phyloP scores from a whole-genome alignment of 2,329 filamentous ascomycete species.

The Didymosphaeria variabile region DNA sequence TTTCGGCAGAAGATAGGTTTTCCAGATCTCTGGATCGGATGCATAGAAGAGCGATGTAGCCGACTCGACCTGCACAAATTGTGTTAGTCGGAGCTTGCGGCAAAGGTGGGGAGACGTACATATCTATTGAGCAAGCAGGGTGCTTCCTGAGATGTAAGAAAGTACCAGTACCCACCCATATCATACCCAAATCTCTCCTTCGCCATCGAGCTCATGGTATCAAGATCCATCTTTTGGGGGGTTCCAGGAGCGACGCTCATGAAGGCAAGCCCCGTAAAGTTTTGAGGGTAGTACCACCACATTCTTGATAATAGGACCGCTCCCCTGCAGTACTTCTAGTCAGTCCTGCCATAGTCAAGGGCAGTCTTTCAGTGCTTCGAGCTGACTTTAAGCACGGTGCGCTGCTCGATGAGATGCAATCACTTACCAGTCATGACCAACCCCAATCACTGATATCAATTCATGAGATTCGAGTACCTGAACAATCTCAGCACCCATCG shows the following conservation, averaged over 20 bases:
- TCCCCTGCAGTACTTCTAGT: slow-evolving; percentile 7
- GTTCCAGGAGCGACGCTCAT: too few species aligned
- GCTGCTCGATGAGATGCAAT: not conserved
- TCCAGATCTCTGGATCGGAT: not conserved
- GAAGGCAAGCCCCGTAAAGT: slow-evolving; percentile 7
- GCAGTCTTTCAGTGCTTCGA: not conserved
- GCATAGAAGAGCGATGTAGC: slow-evolving; percentile 1
- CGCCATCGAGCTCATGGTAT: too few species aligned
- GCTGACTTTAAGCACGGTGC: not conserved
- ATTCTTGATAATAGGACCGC: slow-evolving; percentile 3
- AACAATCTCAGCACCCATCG: slow-evolving; percentile 12
- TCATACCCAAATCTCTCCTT: slow-evolving; percentile 16
- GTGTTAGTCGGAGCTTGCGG: not conserved
- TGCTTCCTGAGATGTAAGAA: slow-evolving; percentile 6
- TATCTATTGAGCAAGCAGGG: not conserved
- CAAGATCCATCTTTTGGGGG: too few species aligned
- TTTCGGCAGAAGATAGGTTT: not conserved
- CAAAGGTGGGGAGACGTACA: not conserved
- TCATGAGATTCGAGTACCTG: slow-evolving; percentile 12
- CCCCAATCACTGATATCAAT: slow-evolving; percentile 16
- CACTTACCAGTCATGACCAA: slow-evolving; percentile 21
- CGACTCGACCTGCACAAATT: not conserved
- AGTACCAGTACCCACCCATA: slow-evolving; percentile 14
- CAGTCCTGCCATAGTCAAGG: not conserved
- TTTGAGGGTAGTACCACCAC: slow-evolving; percentile 7